A percentile compares a stretch with the other conserved stretches of the same genome.
phyloP scores from a whole-genome alignment of 257 asterid genomes.

The Ehretia macrophylla region DNA sequence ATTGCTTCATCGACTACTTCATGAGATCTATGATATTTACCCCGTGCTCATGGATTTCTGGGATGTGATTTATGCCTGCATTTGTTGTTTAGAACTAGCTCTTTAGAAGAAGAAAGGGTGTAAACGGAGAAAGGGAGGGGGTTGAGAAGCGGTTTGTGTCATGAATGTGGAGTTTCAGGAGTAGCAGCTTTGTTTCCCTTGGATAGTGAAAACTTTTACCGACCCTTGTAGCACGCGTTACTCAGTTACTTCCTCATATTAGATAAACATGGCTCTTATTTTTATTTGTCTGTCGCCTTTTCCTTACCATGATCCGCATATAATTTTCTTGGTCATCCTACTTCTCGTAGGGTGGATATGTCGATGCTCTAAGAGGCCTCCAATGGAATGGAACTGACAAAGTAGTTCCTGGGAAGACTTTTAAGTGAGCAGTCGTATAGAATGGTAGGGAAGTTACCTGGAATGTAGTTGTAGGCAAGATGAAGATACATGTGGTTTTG shows the following conservation, averaged over 20 bases:
- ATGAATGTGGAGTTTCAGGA: neutral
- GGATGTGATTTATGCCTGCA: neutral
- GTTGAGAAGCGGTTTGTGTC: neutral
- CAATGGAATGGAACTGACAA: no score
- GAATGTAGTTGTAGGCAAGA: no score
- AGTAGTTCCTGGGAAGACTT: no score
- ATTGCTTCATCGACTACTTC: neutral
- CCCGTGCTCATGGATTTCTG: neutral
- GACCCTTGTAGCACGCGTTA: neutral
- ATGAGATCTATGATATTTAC: neutral
- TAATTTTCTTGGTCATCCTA: neutral
- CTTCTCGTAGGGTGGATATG: no score
- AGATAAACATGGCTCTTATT: neutral
- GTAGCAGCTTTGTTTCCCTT: neutral
- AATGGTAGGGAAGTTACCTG: no score
- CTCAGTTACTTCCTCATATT: neutral
- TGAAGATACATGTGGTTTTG: no score
- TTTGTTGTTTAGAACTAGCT: neutral
- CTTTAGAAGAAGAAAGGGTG: neutral
- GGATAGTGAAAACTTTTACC: neutral
- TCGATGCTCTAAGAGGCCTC: no score
- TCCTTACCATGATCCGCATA: neutral
- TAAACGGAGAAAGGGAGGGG: no score
- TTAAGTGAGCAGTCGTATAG: no score
- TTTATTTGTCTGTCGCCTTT: neutral